These are phyloP conservation scores for Erysimum pusillum DNA, from an alignment of 441 rosid species.

Conservation along the genomic window DNA sequence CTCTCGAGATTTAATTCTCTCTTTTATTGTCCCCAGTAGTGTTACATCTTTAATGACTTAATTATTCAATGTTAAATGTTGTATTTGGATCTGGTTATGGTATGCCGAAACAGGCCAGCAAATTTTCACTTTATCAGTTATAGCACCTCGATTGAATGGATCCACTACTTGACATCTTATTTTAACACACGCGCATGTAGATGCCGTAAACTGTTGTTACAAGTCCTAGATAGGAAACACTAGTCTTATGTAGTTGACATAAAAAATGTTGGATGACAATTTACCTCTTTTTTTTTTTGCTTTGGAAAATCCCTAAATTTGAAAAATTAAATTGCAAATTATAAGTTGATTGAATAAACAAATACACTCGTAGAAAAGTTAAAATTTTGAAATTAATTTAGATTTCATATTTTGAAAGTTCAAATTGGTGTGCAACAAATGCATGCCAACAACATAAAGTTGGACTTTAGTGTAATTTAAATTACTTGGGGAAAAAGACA, in stretches of 20 bases:
- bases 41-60: slow-evolving; percentile 17
- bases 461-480: neutral
- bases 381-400: neutral
- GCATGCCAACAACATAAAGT: neutral
- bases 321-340: neutral
- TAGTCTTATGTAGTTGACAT: neutral
- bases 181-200: neutral
- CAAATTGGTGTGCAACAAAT: neutral
- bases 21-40: neutral
- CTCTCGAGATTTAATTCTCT: neutral
- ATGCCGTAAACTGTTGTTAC: neutral
- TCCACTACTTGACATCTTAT: neutral
- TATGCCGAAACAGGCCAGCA: neutral
- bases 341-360: too few species aligned
- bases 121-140: too few species aligned
- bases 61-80: neutral
- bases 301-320: neutral
- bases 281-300: neutral
- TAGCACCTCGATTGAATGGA: neutral
- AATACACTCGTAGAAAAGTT: too few species aligned
- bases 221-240: neutral
- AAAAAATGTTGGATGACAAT: neutral
- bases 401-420: neutral
- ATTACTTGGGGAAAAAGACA: neutral
- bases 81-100: neutral